These are phyloP conservation scores for Brassica incana DNA, from an alignment of 345 rosid genomes.

Conservation along the genomic window DNA sequence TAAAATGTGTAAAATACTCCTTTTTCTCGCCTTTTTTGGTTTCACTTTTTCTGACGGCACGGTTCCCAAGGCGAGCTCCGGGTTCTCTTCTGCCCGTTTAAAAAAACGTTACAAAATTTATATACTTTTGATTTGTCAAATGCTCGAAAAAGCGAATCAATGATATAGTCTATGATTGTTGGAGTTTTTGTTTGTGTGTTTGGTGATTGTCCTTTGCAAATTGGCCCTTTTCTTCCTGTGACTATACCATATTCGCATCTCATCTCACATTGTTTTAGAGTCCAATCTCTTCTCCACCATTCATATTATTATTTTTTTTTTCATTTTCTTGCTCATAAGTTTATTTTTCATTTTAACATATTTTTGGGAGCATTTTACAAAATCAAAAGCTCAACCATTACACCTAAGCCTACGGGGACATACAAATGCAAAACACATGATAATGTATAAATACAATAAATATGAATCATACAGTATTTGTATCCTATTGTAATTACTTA, in stretches of 20 bases:
- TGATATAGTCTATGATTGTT: constrained; percentile 35
- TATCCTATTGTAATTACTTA: neutral
- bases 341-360: neutral
- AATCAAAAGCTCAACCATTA: neutral
- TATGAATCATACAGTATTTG: neutral
- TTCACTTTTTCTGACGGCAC: constrained; percentile 29
- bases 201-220: constrained; percentile 34
- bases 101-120: constrained; percentile 3
- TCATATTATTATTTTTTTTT: constrained; percentile 1
- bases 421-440: constrained; percentile 1
- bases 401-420: neutral
- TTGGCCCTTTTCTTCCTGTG: constrained; percentile 32
- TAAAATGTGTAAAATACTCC: neutral
- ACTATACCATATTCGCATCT: constrained; percentile 30
- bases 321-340: neutral
- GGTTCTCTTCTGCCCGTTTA: constrained; percentile 29
- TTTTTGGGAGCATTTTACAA: neutral
- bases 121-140: constrained; percentile 28
- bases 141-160: constrained; percentile 30
- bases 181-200: constrained; percentile 15
- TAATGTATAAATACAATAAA: neutral
- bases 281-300: constrained; percentile 25
- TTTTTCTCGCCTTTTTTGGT: constrained; percentile 16
- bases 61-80: constrained; percentile 35
- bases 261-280: neutral